These are phyloP conservation scores for Clitopilus passeckerianus DNA, from an alignment of 768 basidiomycete species.

Conservation along the genomic window DNA sequence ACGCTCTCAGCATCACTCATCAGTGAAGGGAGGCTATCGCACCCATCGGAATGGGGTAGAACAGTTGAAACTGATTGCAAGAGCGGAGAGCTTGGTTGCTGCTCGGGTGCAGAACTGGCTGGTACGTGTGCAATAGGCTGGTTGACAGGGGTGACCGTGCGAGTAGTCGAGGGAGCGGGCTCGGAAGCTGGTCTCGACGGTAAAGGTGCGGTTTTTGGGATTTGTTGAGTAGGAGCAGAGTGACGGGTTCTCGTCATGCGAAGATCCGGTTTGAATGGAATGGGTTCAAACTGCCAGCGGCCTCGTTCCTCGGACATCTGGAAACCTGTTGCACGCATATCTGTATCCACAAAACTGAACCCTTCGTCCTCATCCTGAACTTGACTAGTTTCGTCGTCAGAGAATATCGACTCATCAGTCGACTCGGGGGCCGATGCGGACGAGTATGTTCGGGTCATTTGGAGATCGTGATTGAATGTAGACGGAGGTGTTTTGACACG, in stretches of 20 bases:
- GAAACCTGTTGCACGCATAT: conserved; percentile 22
- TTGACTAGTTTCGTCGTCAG: conserved; percentile 31
- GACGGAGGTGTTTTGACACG: conserved; percentile 25
- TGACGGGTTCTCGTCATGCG: neutral
- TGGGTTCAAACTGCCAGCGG: neutral
- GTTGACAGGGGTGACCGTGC: conserved; percentile 1
- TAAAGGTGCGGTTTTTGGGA: neutral
- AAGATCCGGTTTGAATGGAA: neutral
- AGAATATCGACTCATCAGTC: conserved; percentile 18
- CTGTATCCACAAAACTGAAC: conserved; percentile 21
- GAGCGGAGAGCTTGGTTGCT: conserved; percentile 8
- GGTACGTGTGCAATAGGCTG: conserved; percentile 6
- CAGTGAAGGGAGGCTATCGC: conserved; percentile 20
- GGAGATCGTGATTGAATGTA: conserved; percentile 15
- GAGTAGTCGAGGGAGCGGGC: conserved; percentile 6
- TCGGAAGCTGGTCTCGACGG: neutral
- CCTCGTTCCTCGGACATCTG: conserved; percentile 11
- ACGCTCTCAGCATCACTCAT: conserved; percentile 26
- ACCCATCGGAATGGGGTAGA: conserved; percentile 2
- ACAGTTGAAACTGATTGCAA: conserved; percentile 3
- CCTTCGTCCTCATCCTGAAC: conserved; percentile 22
- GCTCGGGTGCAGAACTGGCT: conserved; percentile 8
- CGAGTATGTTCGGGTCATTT: conserved; percentile 17
- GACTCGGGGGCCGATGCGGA: conserved; percentile 18
- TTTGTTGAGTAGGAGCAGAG: neutral